Base-by-base conservation (phyloP, 352 stramenopile genomes). In the Phytopythium delawarense region DNA sequence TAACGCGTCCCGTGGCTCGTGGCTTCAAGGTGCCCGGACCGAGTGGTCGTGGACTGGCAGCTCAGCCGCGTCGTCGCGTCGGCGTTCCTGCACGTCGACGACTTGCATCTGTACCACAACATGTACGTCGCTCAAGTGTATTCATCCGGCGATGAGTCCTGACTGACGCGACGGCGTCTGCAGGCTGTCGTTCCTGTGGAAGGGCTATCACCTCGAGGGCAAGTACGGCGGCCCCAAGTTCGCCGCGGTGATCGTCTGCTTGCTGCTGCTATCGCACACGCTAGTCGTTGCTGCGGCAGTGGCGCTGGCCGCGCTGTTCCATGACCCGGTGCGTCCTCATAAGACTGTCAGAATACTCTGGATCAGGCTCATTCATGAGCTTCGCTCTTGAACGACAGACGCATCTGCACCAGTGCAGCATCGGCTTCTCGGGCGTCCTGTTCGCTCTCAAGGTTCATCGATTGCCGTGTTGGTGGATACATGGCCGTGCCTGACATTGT, bases 91-190 rank as follows among this genome's bases (percentile, higher is more conserved):
- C 91, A 97, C 67, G 69, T 69, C 3, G 79, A 96, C 40, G 88
- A 97, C 34, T 73, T 90, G 56, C 76, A 97, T 65, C 63, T 97
- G 15, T 97, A 96, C 66, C 84, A 97, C 69, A 97, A 96, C 79
- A 96, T 97, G 91, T 90, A 69, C 5, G 48, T n/a, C 30, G 13
- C 30, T 57, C 53, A 54, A 15, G 64, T 62, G 35, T n/a, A 8
- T 51, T 16, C 21, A 39, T 39, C 44, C 34, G 35, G 51, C 16
- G 16, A 18, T n/a, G 50, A 5, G 18, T 65, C 66, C 7, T 65
- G 15, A 51, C 28, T 40, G 30, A 52, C 37, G 35, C 23, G 11
- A 4, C 4, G 15, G 18, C 12, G 11, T 4, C 53, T 45, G 18
- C 59, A 94, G 83, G 71, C 59, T 87, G 18, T 95, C 84, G 11